Percentiles rank a stretch among this genome's conserved stretches.
These are phyloP conservation scores for Coprinopsis sp. DNA, from an alignment of 768 basidiomycete species.

Conservation along the genomic window DNA sequence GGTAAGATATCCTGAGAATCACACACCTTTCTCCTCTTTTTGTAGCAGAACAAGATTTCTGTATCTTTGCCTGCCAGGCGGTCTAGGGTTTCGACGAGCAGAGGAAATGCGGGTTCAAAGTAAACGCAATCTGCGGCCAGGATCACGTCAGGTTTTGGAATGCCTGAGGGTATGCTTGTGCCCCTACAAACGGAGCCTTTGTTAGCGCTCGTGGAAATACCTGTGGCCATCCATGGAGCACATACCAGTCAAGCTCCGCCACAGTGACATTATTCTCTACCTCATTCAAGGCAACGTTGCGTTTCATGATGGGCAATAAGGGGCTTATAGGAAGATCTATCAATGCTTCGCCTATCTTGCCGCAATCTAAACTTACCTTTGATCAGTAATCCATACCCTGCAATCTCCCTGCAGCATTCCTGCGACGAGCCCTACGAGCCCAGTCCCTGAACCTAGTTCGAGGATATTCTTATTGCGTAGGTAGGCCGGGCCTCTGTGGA, in stretches of 20 bases:
- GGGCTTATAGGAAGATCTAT: conserved; percentile 41
- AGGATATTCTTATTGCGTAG: conserved; percentile 57
- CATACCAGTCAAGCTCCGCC: conserved; percentile 80
- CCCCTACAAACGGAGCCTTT: conserved; percentile 64
- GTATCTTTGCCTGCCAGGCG: conserved; percentile 53
- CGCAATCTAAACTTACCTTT: conserved; percentile 57
- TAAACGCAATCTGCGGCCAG: conserved; percentile 95
- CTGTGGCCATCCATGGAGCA: too few species aligned
- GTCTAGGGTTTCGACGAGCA: conserved; percentile 74
- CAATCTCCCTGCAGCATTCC: conserved; percentile 58
- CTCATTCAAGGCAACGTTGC: conserved; percentile 66
- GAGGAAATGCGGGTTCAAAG: conserved; percentile 88
- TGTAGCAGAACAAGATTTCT: conserved; percentile 87
- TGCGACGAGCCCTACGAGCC: conserved; percentile 84
- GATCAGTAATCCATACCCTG: conserved; percentile 83
- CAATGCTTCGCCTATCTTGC: conserved; percentile 10
- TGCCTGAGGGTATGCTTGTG: conserved; percentile 41
- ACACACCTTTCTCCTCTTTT: conserved; percentile 82
- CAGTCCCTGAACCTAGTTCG: conserved; percentile 90
- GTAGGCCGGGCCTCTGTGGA: conserved; percentile 44
- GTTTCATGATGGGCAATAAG: conserved; percentile 71
- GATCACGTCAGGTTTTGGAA: conserved; percentile 58
- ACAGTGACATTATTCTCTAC: conserved; percentile 50
- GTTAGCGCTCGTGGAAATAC: too few species aligned
- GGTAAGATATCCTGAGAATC: neutral